phyloP scores from a whole-genome alignment of 805 yeast species.

The Barnettozyma wickerhamii region DNA sequence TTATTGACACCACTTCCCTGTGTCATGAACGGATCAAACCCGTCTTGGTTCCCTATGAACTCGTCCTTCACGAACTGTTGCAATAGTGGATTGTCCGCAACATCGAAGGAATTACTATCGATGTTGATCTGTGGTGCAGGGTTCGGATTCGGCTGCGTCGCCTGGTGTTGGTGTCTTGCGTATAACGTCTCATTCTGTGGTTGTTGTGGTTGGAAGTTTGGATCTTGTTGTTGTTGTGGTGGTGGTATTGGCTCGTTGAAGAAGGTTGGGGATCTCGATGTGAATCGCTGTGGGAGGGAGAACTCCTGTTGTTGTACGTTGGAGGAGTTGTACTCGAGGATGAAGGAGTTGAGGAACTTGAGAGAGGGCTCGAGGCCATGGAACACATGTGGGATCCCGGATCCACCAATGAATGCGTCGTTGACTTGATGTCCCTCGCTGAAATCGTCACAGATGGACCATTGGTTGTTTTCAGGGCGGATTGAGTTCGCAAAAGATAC shows the following conservation, averaged over 20 bases:
- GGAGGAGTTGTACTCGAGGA: conserved; percentile 40
- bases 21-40: conserved; percentile 7
- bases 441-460: conserved; percentile 82
- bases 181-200: background rate
- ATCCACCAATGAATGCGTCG: conserved; percentile 58
- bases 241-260: conserved; percentile 7
- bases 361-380: conserved; percentile 53
- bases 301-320: conserved; percentile 26
- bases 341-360: conserved; percentile 49
- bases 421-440: conserved; percentile 81
- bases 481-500: conserved; percentile 63
- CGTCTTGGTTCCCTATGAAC: conserved; percentile 4
- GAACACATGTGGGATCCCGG: conserved; percentile 62
- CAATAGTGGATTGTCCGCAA: conserved; percentile 7
- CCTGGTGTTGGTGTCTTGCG: conserved; percentile 9
- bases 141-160: conserved; percentile 8
- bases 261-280: conserved; percentile 17
- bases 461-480: conserved; percentile 49
- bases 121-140: conserved; percentile 7
- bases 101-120: conserved; percentile 2
- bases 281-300: conserved; percentile 19
- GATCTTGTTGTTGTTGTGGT: background rate
- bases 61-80: conserved; percentile 12
- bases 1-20: too few relatives aligned
- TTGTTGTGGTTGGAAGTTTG: background rate